Percentiles rank a stretch among this genome's conserved stretches.
Conservation (phyloP, 495 filamentous ascomycete species). For the Sordaria brevicollis region DNA sequence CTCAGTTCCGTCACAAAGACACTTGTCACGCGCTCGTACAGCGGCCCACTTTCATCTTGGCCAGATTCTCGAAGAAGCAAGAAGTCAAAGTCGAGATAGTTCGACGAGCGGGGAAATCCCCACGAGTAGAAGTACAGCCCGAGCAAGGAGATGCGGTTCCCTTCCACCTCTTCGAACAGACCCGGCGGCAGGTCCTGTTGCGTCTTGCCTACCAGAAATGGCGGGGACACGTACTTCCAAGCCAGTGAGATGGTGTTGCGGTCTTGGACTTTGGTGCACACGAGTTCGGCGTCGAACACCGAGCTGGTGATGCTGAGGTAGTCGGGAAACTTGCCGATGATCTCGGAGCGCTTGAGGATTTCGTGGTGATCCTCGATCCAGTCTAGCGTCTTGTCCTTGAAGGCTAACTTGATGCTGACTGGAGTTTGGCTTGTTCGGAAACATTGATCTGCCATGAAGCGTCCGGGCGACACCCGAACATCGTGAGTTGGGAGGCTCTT, state of each 20-base stretch:
- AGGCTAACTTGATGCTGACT: not conserved
- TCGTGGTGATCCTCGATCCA: not conserved
- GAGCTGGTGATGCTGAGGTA: not conserved
- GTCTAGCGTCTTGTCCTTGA: not conserved
- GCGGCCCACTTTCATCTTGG: not conserved
- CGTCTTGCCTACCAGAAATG: not conserved
- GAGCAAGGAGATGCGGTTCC: not conserved
- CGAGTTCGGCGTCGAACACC: not conserved
- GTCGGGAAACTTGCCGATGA: not conserved
- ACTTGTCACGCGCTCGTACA: not conserved
- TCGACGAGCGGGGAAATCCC: not conserved
- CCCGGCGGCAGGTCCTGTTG: not conserved
- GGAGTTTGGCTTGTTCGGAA: not conserved
- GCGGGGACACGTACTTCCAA: not conserved
- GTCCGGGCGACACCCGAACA: not conserved
- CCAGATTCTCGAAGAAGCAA: not conserved
- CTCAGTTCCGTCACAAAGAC: not conserved
- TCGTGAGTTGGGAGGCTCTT: not conserved
- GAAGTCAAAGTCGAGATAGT: not conserved
- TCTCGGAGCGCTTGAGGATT: not conserved
- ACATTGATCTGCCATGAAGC: not conserved
- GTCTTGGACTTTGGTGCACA: not conserved
- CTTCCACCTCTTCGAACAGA: not conserved
- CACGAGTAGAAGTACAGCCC: not conserved
- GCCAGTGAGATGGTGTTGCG: not conserved